Conservation (phyloP, 192 early-diverging fungal genomes). For the Mortierella hygrophila region DNA sequence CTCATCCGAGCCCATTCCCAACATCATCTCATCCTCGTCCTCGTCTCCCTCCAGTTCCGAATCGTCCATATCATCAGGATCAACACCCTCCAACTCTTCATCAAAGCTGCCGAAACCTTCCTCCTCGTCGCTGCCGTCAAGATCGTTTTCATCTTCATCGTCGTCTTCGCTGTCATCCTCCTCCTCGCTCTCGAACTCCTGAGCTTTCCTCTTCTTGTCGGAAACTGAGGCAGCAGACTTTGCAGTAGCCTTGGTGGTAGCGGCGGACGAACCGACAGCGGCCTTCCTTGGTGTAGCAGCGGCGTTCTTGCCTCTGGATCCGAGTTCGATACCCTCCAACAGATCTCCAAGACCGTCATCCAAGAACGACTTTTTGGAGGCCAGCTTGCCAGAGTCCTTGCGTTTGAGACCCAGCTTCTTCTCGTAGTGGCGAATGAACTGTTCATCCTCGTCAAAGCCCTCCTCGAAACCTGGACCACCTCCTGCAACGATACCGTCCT, state of each 20-base stretch:
- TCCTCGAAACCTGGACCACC: constrained; percentile 24
- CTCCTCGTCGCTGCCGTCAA: constrained; percentile 34
- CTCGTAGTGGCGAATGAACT: constrained; percentile 65
- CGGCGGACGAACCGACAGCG: neutral
- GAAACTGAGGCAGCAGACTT: neutral
- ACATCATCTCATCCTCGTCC: constrained; percentile 26
- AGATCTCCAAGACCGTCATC: constrained; percentile 67
- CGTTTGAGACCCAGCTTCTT: constrained; percentile 64
- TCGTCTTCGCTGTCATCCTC: constrained; percentile 31
- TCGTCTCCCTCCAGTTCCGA: constrained; percentile 43
- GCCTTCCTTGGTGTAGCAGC: constrained; percentile 5
- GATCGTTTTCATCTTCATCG: constrained; percentile 40
- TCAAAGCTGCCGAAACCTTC: constrained; percentile 47
- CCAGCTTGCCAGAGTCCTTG: constrained; percentile 54
- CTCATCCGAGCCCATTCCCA: constrained; percentile 1
- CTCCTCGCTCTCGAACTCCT: constrained; percentile 43
- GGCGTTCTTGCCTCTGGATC: constrained; percentile 21
- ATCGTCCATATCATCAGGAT: constrained; percentile 48
- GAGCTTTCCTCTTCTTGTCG: constrained; percentile 28
- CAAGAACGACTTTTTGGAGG: constrained; percentile 60
- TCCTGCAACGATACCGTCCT: constrained; percentile 51
- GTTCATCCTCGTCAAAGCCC: constrained; percentile 62
- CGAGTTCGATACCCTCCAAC: constrained; percentile 56
- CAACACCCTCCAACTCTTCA: constrained; percentile 56
- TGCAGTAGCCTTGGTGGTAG: neutral